Percentiles rank a stretch among this genome's conserved stretches.
Evolutionary conservation across 306 rosid genomes (phyloP).

Genomic region (Cercis canadensis): DNA sequence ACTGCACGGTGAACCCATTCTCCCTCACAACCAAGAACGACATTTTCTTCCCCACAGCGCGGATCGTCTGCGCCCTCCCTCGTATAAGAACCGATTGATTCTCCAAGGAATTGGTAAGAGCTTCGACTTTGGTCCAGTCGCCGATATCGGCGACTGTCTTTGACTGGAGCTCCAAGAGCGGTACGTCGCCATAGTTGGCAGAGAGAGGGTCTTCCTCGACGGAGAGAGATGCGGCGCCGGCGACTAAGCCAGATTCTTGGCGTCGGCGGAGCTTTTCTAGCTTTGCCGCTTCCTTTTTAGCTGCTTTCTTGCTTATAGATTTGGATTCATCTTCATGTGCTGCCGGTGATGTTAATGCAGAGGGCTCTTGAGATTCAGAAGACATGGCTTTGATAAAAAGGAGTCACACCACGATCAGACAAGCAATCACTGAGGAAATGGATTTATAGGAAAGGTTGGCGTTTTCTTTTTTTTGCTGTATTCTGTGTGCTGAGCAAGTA

Average conservation of each 20-base stretch:
- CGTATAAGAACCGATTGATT: slow-evolving; percentile 58
- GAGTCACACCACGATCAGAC: too few species aligned
- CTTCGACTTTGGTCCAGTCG: slow-evolving; percentile 63
- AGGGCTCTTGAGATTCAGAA: slow-evolving; percentile 42
- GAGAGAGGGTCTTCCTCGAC: slow-evolving; percentile 70
- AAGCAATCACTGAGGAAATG: too few species aligned
- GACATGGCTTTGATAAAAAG: slow-evolving; percentile 31
- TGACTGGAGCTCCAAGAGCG: slow-evolving; percentile 72
- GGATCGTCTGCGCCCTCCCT: slow-evolving; percentile 80
- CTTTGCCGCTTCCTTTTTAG: slow-evolving; percentile 88
- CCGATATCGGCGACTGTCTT: slow-evolving; percentile 44
- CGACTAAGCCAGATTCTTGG: slow-evolving; percentile 54
- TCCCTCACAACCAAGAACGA: slow-evolving; percentile 78
- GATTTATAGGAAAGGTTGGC: too few species aligned
- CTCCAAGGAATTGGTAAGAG: slow-evolving; percentile 46
- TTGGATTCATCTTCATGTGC: slow-evolving; percentile 41
- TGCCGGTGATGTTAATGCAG: slow-evolving; percentile 9
- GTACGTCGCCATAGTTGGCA: slow-evolving; percentile 70
- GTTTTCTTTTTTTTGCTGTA: too few species aligned
- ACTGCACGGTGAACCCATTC: slow-evolving; percentile 78
- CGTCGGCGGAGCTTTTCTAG: slow-evolving; percentile 80
- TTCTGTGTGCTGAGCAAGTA: too few species aligned
- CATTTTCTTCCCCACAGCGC: slow-evolving; percentile 92
- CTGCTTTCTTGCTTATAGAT: slow-evolving; percentile 77
- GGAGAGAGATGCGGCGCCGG: slow-evolving; percentile 45